These are phyloP conservation scores for Arabis hirsuta DNA, from an alignment of 345 rosid genomes.

Conservation along the genomic window DNA sequence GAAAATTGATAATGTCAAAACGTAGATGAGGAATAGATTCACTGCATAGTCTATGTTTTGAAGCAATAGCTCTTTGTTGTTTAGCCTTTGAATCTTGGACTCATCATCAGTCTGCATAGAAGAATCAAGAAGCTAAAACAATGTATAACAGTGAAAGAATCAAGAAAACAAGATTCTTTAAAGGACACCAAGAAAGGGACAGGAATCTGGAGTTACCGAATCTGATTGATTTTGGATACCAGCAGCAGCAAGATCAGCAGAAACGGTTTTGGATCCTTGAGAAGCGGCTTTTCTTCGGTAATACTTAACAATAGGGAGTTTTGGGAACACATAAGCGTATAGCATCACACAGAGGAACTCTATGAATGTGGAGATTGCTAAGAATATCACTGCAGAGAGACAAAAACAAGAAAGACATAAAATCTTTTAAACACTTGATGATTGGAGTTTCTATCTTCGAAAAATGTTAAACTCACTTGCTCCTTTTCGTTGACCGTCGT, in stretches of 20 bases:
- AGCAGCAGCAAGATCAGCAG: slow-evolving; percentile 90
- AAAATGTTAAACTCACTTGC: slow-evolving; percentile 54
- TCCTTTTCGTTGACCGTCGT: slow-evolving; percentile 76
- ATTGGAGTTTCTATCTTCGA: neutral
- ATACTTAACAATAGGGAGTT: slow-evolving; percentile 78
- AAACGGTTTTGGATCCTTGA: slow-evolving; percentile 88
- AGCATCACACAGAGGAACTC: slow-evolving; percentile 72
- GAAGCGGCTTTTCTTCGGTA: slow-evolving; percentile 81
- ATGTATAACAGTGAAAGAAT: neutral
- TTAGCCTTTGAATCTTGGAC: slow-evolving; percentile 51
- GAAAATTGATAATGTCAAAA: slow-evolving; percentile 73
- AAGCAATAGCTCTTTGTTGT: slow-evolving; percentile 57
- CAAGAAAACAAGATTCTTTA: neutral
- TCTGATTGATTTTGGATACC: slow-evolving; percentile 59
- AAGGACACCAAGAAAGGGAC: neutral
- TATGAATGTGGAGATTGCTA: slow-evolving; percentile 68
- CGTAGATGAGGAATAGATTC: slow-evolving; percentile 66
- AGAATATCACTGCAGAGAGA: slow-evolving; percentile 64
- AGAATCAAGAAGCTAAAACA: slow-evolving; percentile 19
- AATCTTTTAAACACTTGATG: neutral
- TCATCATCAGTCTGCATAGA: slow-evolving; percentile 51
- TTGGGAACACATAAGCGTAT: slow-evolving; percentile 69
- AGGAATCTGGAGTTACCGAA: slow-evolving; percentile 33
- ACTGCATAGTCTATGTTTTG: slow-evolving; percentile 69
- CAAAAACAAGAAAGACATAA: neutral